phyloP scores from a whole-genome alignment of 108 stramenopile species.

The Licmophora abbreviata region DNA sequence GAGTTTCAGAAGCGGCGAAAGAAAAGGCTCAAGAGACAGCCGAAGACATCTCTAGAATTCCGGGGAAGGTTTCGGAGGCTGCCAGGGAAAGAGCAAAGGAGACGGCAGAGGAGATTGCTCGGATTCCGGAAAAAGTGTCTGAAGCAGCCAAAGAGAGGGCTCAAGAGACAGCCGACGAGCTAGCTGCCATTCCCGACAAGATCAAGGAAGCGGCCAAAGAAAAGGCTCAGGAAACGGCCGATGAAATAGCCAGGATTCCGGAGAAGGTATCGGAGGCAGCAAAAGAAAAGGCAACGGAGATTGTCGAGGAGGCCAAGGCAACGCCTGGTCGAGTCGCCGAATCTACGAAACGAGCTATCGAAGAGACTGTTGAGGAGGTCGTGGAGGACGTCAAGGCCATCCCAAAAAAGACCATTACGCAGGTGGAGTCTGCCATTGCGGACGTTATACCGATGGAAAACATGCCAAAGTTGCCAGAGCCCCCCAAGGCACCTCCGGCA shows the following conservation, averaged over 20 bases:
- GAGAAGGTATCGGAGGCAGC: slow-evolving; percentile 36
- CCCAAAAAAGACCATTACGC: slow-evolving; percentile 1
- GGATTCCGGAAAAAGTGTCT: slow-evolving; percentile 21
- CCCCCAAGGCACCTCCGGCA: slow-evolving; percentile 13
- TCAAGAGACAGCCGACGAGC: slow-evolving; percentile 29
- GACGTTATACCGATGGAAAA: slow-evolving; percentile 9
- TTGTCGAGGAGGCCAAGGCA: slow-evolving; percentile 56
- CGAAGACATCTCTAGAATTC: slow-evolving; percentile 55
- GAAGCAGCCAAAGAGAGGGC: slow-evolving; percentile 13
- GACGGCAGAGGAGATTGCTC: slow-evolving; percentile 8
- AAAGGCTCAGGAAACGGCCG: slow-evolving; percentile 27
- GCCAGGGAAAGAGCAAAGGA: slow-evolving; percentile 16
- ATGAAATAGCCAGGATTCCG: slow-evolving; percentile 58
- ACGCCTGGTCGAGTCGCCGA: slow-evolving; percentile 54
- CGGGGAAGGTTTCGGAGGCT: slow-evolving; percentile 47
- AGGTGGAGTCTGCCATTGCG: background rate
- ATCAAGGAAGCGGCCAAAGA: slow-evolving; percentile 12
- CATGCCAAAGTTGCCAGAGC: slow-evolving; percentile 19
- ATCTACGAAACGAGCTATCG: slow-evolving; percentile 17
- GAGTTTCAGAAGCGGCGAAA: slow-evolving; percentile 13
- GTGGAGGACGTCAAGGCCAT: slow-evolving; percentile 17
- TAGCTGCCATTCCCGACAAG: slow-evolving; percentile 33
- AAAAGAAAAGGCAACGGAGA: slow-evolving; percentile 22
- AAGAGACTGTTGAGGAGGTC: slow-evolving; percentile 41
- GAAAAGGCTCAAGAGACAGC: slow-evolving; percentile 28